These are phyloP conservation scores for Pyricularia pennisetigena DNA, from an alignment of 2,329 filamentous ascomycete genomes.

Conservation along the genomic window DNA sequence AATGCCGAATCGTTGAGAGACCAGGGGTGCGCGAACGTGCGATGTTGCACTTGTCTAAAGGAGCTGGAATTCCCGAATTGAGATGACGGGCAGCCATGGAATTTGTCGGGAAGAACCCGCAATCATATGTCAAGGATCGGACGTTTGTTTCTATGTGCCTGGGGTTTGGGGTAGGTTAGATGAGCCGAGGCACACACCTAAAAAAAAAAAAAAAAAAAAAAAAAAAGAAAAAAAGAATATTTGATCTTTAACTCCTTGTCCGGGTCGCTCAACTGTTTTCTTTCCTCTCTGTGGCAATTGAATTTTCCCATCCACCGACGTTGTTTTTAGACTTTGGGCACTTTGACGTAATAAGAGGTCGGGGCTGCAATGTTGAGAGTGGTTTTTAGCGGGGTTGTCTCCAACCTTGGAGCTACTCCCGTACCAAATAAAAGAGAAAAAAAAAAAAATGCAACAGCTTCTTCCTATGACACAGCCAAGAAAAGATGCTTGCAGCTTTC, in stretches of 20 bases:
- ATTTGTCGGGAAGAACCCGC: not conserved
- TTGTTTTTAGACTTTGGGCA: not conserved
- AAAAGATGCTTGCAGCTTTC: too few relatives aligned
- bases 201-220: not conserved
- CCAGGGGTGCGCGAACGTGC: not conserved
- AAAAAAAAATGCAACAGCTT: too few relatives aligned
- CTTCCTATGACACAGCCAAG: too few relatives aligned
- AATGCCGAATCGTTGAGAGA: not conserved
- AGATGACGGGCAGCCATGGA: not conserved
- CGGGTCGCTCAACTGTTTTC: not conserved
- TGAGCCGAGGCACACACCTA: not conserved
- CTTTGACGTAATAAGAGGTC: not conserved
- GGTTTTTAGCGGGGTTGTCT: not conserved
- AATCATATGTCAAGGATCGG: not conserved
- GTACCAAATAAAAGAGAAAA: too few relatives aligned
- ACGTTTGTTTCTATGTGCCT: not conserved
- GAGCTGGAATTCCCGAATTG: not conserved
- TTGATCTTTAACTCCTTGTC: not conserved
- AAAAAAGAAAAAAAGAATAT: not conserved
- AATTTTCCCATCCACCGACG: not conserved
- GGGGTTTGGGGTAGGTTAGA: not conserved
- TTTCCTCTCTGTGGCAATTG: not conserved
- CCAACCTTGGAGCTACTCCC: not conserved
- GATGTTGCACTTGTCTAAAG: not conserved
- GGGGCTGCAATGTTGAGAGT: not conserved